Evolutionary conservation across 768 basidiomycete species (phyloP).

Genomic region (Calvatia gigantea): DNA sequence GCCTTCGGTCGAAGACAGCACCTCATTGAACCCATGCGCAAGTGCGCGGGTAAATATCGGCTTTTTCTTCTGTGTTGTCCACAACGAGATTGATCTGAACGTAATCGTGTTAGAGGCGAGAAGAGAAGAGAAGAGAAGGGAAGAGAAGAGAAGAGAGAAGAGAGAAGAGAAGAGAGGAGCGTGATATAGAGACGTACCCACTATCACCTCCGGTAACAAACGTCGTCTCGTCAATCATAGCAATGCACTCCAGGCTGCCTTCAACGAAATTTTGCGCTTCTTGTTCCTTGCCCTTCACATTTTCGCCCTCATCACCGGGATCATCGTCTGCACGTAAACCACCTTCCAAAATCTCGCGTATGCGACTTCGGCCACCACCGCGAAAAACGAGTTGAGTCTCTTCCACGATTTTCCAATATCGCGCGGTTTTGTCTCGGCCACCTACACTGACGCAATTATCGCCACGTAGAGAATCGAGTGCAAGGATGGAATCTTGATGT

Average conservation of each 20-base stretch:
- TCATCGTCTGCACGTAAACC: conserved; percentile 61
- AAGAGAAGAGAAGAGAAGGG: background rate
- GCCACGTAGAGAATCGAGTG: conserved; percentile 74
- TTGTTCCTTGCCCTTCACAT: conserved; percentile 31
- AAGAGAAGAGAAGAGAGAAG: background rate
- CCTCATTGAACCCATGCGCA: conserved; percentile 83
- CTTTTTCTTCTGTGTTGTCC: conserved; percentile 93
- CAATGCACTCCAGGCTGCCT: conserved; percentile 87
- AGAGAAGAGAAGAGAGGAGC: background rate
- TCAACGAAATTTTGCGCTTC: conserved; percentile 64
- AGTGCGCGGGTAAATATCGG: conserved; percentile 83
- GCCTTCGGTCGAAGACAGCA: conserved; percentile 70
- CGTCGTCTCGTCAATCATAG: conserved; percentile 92
- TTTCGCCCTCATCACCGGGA: conserved; percentile 34
- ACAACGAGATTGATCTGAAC: conserved; percentile 87
- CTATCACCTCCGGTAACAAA: conserved; percentile 96
- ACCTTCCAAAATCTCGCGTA: conserved; percentile 80
- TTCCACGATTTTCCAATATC: conserved; percentile 96
- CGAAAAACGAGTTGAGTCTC: conserved; percentile 95
- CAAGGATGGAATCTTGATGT: conserved; percentile 85
- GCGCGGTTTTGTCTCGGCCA: conserved; percentile 83
- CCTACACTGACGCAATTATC: conserved; percentile 88
- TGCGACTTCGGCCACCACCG: conserved; percentile 84
- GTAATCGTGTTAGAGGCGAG: too few relatives aligned
- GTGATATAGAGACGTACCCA: conserved; percentile 56